Conservation (phyloP, 768 basidiomycete genomes). For the Gloeopeniophorella convolvens region DNA sequence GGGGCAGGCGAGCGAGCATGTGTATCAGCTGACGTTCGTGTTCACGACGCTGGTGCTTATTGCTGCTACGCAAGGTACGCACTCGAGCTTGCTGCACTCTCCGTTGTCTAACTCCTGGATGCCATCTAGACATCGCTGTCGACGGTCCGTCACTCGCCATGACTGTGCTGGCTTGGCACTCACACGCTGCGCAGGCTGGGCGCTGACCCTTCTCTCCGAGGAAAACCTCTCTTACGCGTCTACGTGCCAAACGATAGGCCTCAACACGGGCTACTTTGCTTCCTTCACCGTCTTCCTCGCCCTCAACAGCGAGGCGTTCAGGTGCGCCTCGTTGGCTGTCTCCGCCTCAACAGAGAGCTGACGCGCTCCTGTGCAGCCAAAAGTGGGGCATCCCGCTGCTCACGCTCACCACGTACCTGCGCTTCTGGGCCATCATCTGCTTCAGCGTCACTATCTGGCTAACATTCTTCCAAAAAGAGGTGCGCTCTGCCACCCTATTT, state of each 20-base stretch:
- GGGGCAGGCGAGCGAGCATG: constrained; percentile 71
- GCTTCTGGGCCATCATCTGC: constrained; percentile 80
- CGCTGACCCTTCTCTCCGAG: constrained; percentile 78
- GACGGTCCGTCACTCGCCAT: constrained; percentile 57
- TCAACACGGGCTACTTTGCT: constrained; percentile 92
- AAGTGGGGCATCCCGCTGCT: constrained; percentile 75
- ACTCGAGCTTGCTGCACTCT: background rate
- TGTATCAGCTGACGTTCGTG: constrained; percentile 68
- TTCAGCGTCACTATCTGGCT: constrained; percentile 86
- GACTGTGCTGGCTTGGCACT: constrained; percentile 34
- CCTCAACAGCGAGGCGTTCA: constrained; percentile 90
- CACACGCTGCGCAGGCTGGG: constrained; percentile 49
- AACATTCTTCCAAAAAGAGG: constrained; percentile 84
- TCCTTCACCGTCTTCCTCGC: constrained; percentile 98
- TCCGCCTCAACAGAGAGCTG: constrained; percentile 1
- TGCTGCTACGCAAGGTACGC: constrained; percentile 91
- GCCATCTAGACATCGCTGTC: constrained; percentile 80
- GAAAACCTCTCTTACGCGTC: constrained; percentile 95
- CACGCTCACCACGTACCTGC: constrained; percentile 71
- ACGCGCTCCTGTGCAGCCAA: constrained; percentile 32
- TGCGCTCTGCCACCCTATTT: constrained; percentile 27
- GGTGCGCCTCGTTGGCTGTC: constrained; percentile 35
- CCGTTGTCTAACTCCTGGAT: constrained; percentile 18
- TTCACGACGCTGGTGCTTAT: constrained; percentile 91
- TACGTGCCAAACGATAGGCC: constrained; percentile 95